Percentiles rank a stretch among this genome's conserved stretches.
These are phyloP conservation scores for Hypoxylon sp. DNA, from an alignment of 2,329 filamentous ascomycete species.

Conservation along the genomic window DNA sequence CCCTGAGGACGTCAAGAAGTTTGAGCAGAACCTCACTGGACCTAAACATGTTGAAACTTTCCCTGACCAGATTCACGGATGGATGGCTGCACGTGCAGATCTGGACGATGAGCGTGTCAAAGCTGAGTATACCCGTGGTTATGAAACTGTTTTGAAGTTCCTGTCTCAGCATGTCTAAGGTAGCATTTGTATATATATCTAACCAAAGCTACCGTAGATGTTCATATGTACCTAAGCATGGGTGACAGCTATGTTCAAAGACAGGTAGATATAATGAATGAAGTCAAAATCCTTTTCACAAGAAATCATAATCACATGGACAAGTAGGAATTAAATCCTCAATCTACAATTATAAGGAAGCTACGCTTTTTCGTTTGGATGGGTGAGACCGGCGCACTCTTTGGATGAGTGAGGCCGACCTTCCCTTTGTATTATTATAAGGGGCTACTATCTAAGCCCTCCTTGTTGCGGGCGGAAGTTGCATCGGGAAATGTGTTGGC, in stretches of 20 bases:
- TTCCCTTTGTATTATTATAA: no score
- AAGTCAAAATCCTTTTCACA: no score
- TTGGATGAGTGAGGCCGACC: no score
- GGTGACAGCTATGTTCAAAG: not conserved
- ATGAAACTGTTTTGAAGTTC: constrained; percentile 66
- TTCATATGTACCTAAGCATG: not conserved
- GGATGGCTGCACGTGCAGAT: constrained; percentile 74
- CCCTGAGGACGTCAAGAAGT: constrained; percentile 63
- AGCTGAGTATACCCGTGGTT: constrained; percentile 69
- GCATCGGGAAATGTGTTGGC: no score
- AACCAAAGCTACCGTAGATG: not conserved
- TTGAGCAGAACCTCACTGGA: constrained; percentile 61
- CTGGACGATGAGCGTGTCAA: constrained; percentile 64
- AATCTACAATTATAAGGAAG: no score
- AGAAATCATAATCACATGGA: no score
- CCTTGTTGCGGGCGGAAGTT: no score
- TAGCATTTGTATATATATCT: not conserved
- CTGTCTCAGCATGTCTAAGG: constrained; percentile 58
- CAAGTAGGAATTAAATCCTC: no score
- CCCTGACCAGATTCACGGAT: constrained; percentile 73
- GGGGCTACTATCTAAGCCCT: no score
- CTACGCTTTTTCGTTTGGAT: no score
- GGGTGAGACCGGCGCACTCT: no score
- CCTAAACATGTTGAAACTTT: constrained; percentile 73
- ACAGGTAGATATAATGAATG: no score